A percentile compares a stretch with the other conserved stretches of the same genome.
These are phyloP conservation scores for Sanghuangporus sanghuang DNA, from an alignment of 1,284 basidiomycete genomes.

Conservation along the genomic window DNA sequence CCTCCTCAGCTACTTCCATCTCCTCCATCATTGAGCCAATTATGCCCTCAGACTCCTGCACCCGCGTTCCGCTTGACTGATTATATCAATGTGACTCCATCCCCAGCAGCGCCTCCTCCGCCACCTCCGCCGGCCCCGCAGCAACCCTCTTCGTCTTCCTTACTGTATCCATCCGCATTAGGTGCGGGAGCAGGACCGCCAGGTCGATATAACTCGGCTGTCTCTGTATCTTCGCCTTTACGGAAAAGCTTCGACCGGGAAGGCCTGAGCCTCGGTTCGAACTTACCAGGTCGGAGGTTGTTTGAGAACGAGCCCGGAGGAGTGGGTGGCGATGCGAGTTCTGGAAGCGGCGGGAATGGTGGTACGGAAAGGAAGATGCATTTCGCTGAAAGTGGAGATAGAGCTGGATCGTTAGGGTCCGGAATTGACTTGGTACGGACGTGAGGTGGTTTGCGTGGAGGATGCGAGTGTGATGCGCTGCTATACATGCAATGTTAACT, in stretches of 20 bases:
- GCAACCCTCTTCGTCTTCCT: not conserved
- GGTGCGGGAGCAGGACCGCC: not conserved
- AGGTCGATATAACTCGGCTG: conserved; percentile 37
- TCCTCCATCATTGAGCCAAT: conserved; percentile 13
- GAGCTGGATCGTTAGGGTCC: conserved; percentile 32
- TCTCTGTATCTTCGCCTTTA: conserved; percentile 38
- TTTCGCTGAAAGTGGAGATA: conserved; percentile 12
- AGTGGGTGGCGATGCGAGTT: not conserved
- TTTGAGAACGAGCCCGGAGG: conserved; percentile 62
- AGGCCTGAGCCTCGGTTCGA: not conserved
- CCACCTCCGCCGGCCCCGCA: not conserved
- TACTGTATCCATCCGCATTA: not conserved
- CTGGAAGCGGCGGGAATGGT: not conserved
- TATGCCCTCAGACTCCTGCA: conserved; percentile 37
- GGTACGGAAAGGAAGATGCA: not conserved
- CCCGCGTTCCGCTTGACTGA: conserved; percentile 60
- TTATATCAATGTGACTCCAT: conserved; percentile 69
- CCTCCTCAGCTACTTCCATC: conserved; percentile 7
- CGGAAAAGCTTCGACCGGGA: conserved; percentile 15
- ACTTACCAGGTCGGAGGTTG: conserved; percentile 46
- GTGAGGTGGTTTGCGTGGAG: conserved; percentile 18
- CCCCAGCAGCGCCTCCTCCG: conserved; percentile 32
- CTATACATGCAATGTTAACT: not conserved
- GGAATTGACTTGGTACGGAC: conserved; percentile 46
- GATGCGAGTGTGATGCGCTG: not conserved